A percentile compares a stretch with the other conserved stretches of the same genome.
Conservation (phyloP, 208 protist species). For the Leishmania gerbilli region DNA sequence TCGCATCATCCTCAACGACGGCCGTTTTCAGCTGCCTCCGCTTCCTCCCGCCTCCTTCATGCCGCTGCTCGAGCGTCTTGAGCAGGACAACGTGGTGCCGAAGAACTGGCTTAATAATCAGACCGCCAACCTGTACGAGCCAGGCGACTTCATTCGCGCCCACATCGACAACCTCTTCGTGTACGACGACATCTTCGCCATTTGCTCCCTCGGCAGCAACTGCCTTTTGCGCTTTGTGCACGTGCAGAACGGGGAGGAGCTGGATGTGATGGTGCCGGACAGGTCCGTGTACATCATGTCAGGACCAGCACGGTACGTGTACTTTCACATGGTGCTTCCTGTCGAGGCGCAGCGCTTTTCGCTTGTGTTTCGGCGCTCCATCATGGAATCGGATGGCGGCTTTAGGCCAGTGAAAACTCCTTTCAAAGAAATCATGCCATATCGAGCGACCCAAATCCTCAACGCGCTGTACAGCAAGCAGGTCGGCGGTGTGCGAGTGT, state of each 20-base stretch:
- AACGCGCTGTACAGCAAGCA: slow-evolving; percentile 87
- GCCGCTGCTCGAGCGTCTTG: slow-evolving; percentile 69
- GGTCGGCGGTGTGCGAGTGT: slow-evolving; percentile 79
- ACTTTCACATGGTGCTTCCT: slow-evolving; percentile 92
- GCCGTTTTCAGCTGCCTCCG: slow-evolving; percentile 87
- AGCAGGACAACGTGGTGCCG: slow-evolving; percentile 78
- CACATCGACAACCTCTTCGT: slow-evolving; percentile 92
- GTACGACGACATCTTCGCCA: slow-evolving; percentile 90
- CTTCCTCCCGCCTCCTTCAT: slow-evolving; percentile 70
- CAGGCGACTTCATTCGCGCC: slow-evolving; percentile 87
- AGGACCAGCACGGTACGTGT: slow-evolving; percentile 85
- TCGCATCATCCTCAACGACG: slow-evolving; percentile 80
- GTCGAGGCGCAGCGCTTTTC: slow-evolving; percentile 86
- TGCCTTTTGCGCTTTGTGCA: slow-evolving; percentile 85
- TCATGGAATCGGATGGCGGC: slow-evolving; percentile 86
- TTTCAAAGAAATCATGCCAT: slow-evolving; percentile 76
- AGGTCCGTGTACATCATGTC: slow-evolving; percentile 87
- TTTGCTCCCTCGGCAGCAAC: slow-evolving; percentile 80
- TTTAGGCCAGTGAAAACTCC: slow-evolving; percentile 75
- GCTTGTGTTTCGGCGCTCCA: slow-evolving; percentile 85
- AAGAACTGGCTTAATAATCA: slow-evolving; percentile 88
- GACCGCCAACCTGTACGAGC: slow-evolving; percentile 89
- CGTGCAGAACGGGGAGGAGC: slow-evolving; percentile 87
- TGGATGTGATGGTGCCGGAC: slow-evolving; percentile 87
- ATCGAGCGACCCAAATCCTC: slow-evolving; percentile 81